Percentiles rank a stretch among this genome's conserved stretches.
phyloP scores from a whole-genome alignment of 129 eudicot species.

The Gnaphalium uliginosum region DNA sequence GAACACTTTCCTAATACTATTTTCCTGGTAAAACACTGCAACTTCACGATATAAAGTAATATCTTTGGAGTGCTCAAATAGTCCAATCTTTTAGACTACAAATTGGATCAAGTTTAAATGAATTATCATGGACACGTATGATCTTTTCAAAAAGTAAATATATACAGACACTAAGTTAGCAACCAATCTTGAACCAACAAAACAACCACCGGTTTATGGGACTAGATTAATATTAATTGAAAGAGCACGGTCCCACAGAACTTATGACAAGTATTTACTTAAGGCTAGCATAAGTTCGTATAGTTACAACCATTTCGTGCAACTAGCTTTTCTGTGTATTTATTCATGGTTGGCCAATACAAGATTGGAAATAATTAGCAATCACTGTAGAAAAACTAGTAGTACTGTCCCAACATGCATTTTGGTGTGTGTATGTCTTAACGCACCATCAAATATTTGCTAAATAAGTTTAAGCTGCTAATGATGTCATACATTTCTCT shows the following conservation, averaged over 20 bases:
- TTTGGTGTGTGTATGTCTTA: neutral
- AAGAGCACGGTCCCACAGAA: slow-evolving; percentile 6
- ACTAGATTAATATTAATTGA: neutral
- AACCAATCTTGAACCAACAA: neutral
- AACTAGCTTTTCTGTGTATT: slow-evolving; percentile 16
- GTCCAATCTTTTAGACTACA: neutral
- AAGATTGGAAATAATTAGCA: neutral
- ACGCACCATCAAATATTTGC: neutral
- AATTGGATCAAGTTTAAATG: neutral
- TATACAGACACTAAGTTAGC: neutral
- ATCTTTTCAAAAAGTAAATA: neutral
- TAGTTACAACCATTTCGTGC: neutral
- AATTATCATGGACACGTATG: neutral
- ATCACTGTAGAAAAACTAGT: neutral
- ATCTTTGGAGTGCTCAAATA: neutral
- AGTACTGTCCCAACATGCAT: slow-evolving; percentile 1
- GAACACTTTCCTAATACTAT: neutral
- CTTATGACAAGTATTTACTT: neutral
- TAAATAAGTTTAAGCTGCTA: neutral
- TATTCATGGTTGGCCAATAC: neutral
- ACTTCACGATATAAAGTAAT: neutral
- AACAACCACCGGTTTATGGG: neutral
- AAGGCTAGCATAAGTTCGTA: neutral
- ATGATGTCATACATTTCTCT: neutral
- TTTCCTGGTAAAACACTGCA: slow-evolving; percentile 3